Percentiles rank a stretch among this genome's conserved stretches.
phyloP scores from a whole-genome alignment of 441 rosid genomes.

The Erodium trifolium region DNA sequence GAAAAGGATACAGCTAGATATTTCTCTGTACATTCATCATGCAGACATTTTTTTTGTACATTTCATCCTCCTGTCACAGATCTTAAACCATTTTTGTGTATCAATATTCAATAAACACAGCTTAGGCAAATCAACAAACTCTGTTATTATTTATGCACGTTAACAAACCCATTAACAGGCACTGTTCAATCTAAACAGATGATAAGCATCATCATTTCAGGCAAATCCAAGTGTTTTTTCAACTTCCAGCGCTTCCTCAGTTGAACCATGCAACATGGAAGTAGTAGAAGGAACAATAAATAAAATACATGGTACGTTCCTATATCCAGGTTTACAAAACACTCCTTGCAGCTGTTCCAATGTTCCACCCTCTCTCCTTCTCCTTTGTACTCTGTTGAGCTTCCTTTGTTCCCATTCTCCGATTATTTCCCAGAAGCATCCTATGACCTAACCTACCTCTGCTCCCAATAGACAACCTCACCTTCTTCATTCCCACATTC shows the following conservation, averaged over 20 bases:
- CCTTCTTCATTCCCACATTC: slow-evolving; percentile 79
- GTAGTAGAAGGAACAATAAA: background rate
- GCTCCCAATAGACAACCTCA: slow-evolving; percentile 78
- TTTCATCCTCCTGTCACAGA: too few species aligned
- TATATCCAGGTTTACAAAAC: background rate
- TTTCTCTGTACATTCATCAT: too few species aligned
- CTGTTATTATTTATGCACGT: too few species aligned
- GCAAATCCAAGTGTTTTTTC: background rate
- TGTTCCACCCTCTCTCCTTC: slow-evolving; percentile 77
- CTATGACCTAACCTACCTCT: slow-evolving; percentile 63
- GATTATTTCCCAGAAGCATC: slow-evolving; percentile 46
- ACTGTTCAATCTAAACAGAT: too few species aligned
- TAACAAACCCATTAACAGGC: too few species aligned
- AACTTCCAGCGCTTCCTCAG: background rate
- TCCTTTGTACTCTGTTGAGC: slow-evolving; percentile 51
- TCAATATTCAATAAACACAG: too few species aligned
- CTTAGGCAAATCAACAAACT: too few species aligned
- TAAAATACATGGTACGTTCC: background rate
- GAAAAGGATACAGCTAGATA: too few species aligned
- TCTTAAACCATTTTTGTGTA: too few species aligned
- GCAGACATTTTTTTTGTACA: too few species aligned
- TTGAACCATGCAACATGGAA: background rate
- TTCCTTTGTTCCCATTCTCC: slow-evolving; percentile 43
- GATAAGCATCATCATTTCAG: too few species aligned
- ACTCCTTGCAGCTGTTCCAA: slow-evolving; percentile 28